A percentile compares a stretch with the other conserved stretches of the same genome.
Conservation (phyloP, 2,329 filamentous ascomycete species). For the Ascochyta pisi region DNA sequence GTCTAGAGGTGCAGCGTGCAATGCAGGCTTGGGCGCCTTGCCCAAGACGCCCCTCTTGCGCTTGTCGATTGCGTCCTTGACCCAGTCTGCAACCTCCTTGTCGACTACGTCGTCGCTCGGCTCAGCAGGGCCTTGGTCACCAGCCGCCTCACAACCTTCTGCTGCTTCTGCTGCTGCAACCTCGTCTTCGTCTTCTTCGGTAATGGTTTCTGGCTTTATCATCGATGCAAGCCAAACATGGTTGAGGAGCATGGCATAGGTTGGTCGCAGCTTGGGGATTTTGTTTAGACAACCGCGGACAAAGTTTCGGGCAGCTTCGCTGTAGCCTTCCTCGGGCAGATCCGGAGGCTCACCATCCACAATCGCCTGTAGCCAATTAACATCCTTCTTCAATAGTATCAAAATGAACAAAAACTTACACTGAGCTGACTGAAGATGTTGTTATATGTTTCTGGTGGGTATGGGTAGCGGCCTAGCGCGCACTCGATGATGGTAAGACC, state of each 20-base stretch:
- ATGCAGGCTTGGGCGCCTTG: constrained; percentile 70
- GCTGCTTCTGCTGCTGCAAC: constrained; percentile 51
- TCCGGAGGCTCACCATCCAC: constrained; percentile 95
- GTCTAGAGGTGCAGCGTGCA: constrained; percentile 87
- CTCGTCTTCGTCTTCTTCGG: constrained; percentile 72
- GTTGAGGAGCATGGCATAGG: constrained; percentile 85
- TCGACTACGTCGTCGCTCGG: constrained; percentile 63
- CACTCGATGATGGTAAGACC: constrained; percentile 96
- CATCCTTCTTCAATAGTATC: not conserved
- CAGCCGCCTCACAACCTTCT: constrained; percentile 52
- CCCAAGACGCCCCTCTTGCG: constrained; percentile 66
- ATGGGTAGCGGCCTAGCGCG: constrained; percentile 91
- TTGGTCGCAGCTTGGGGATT: constrained; percentile 88
- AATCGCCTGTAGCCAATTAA: constrained; percentile 72
- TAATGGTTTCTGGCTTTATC: constrained; percentile 76
- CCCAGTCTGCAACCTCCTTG: constrained; percentile 86
- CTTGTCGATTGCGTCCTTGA: constrained; percentile 71
- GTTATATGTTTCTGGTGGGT: constrained; percentile 95
- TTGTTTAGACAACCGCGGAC: constrained; percentile 92
- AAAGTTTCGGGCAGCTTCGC: constrained; percentile 81
- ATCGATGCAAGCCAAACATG: constrained; percentile 86
- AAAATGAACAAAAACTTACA: constrained; percentile 63
- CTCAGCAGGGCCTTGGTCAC: constrained; percentile 35
- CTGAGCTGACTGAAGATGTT: constrained; percentile 98
- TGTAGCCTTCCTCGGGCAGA: constrained; percentile 80